Conservation (phyloP, 371 early-diverging fungal genomes). For the Parasitella parasitica region DNA sequence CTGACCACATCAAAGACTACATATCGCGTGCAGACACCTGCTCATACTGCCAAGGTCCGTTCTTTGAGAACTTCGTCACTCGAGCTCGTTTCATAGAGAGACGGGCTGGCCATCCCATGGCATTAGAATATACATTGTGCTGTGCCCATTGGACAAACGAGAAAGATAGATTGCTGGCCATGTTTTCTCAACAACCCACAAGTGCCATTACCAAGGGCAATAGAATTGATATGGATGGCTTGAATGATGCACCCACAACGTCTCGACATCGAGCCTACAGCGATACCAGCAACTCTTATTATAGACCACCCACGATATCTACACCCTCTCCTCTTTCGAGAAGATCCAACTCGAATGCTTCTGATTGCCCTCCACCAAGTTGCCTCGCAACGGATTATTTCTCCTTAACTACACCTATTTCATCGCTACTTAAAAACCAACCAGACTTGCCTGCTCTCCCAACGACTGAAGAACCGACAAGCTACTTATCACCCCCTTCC, state of each 20-base stretch:
- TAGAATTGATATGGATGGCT: slow-evolving; percentile 19
- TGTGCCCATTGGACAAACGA: slow-evolving; percentile 34
- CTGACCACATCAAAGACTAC: slow-evolving; percentile 60
- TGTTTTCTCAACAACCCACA: slow-evolving; percentile 17
- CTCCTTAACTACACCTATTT: slow-evolving; percentile 11
- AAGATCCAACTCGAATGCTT: not conserved
- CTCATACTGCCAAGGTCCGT: slow-evolving; percentile 83
- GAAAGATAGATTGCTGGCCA: slow-evolving; percentile 19
- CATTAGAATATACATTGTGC: slow-evolving; percentile 29
- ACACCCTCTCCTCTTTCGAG: not conserved
- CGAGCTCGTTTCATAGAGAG: slow-evolving; percentile 64
- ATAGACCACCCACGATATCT: not conserved
- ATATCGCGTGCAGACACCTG: slow-evolving; percentile 65
- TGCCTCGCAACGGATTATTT: slow-evolving; percentile 1
- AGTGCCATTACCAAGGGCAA: not conserved
- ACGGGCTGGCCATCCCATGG: slow-evolving; percentile 36
- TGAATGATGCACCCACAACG: slow-evolving; percentile 1
- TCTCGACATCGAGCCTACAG: slow-evolving; percentile 23
- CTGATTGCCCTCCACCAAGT: not conserved
- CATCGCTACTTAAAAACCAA: slow-evolving; percentile 14
- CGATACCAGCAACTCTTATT: slow-evolving; percentile 1
- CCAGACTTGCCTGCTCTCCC: slow-evolving; percentile 24
- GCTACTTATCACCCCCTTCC: not conserved
- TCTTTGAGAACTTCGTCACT: slow-evolving; percentile 62
- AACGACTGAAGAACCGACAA: not conserved